Base-by-base conservation (phyloP, 306 rosid genomes). In the Fragaria vesca region DNA sequence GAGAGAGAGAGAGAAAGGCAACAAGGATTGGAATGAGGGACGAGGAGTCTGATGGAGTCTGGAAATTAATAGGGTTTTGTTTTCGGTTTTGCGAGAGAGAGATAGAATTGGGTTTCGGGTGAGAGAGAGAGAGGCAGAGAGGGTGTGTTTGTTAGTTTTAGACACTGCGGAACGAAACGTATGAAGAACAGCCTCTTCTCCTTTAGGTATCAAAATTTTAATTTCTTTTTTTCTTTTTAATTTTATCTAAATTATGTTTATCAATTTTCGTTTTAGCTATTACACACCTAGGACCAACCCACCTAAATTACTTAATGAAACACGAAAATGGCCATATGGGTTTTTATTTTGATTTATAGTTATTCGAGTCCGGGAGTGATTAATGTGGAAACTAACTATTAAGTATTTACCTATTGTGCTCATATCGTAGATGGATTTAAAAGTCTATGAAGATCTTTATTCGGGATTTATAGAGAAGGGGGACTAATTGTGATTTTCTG, bases 121-220 rank as follows among this genome's bases (percentile, higher is more conserved):
- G 30, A 52, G 58, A 71, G 70, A 46, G 30, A 65, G 62, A 78
- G 67, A 9, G 76, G 24, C 20, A 15, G 40, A 58, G 71, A 11
- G 52, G 57, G 51, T 66, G 81, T 70, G 83, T 77, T 7, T 7
- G 12, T 62, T 86, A 76, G 81, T 76, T 87, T 81, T 43, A 83
- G 84, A 83, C 87, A 78, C 91, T 79, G 86, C 67, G 76, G 84
- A 74, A 88, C 67, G 88, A 92, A 88, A 84, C 93, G 90, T 88
- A 88, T 70, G 85, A 90, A 84, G 82, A 85, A 88, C 89, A 84
- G 71, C 79, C 83, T 82, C 87, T 34, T 83, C 76, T 54, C 57
- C 82, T 68, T 21, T 71, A 18, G 65, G 72, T 79, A 66, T 45
- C 12, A 45, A 15, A 16, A 57, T 79, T 5, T 20, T 12, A 9